Evolutionary conservation across 2,329 filamentous ascomycete genomes (phyloP).

Genomic region (Fusarium zealandicum): DNA sequence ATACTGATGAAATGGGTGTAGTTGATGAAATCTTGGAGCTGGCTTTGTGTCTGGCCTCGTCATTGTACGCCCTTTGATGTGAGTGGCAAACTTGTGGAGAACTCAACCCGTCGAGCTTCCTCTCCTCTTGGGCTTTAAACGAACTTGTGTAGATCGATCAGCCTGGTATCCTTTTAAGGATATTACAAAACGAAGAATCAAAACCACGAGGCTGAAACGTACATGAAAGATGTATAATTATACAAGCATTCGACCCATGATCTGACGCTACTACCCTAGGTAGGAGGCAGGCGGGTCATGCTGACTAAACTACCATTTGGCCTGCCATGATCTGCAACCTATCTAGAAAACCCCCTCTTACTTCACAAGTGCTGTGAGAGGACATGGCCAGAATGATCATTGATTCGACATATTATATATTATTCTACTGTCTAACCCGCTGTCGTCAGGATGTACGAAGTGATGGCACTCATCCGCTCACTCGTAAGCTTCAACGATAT

Average conservation of each 20-base stretch:
- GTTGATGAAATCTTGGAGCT: not conserved
- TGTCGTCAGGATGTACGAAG: constrained; percentile 60
- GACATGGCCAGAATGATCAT: not conserved
- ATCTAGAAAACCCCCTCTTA: not conserved
- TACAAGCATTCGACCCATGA: no score
- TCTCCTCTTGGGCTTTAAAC: no score
- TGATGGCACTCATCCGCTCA: constrained; percentile 83
- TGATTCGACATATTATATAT: not conserved
- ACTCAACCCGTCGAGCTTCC: not conserved
- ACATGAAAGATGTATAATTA: no score
- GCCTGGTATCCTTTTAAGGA: no score
- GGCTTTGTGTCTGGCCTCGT: no score
- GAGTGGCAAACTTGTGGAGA: constrained; percentile 30
- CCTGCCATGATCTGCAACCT: not conserved
- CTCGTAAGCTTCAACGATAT: constrained; percentile 93
- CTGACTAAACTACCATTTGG: constrained; percentile 27
- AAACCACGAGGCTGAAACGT: no score
- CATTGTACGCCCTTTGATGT: constrained; percentile 11
- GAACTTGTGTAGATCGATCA: no score
- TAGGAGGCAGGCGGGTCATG: not conserved
- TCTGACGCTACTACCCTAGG: no score
- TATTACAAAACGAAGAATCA: no score
- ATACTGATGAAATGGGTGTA: not conserved
- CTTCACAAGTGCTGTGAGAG: not conserved
- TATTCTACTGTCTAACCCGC: constrained; percentile 49